phyloP scores from a whole-genome alignment of 768 basidiomycete genomes.

The Collybia mongolica region DNA sequence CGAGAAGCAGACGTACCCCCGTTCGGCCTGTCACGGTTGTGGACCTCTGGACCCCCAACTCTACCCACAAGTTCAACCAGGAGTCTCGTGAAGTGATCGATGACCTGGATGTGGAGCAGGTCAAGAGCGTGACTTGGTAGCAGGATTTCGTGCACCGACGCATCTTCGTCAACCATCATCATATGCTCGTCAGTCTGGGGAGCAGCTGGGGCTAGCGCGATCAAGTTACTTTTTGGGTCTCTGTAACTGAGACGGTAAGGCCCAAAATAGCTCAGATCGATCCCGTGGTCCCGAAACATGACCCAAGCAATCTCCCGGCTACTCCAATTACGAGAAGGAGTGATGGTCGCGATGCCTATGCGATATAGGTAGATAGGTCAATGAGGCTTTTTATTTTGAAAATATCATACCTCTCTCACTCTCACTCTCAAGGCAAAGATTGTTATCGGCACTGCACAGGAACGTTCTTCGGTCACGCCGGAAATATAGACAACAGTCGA shows the following conservation, averaged over 20 bases:
- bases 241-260: conserved; percentile 37
- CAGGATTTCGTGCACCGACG: conserved; percentile 28
- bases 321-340: conserved; percentile 37
- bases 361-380: neutral
- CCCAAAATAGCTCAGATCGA: conserved; percentile 38
- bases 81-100: conserved; percentile 65
- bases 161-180: conserved; percentile 67
- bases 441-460: conserved; percentile 69
- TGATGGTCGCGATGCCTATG: conserved; percentile 35
- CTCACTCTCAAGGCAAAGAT: conserved; percentile 55
- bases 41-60: conserved; percentile 48
- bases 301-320: conserved; percentile 52
- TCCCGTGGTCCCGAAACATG: conserved; percentile 38
- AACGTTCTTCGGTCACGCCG: conserved; percentile 46
- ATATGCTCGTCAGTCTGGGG: conserved; percentile 36
- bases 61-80: conserved; percentile 57
- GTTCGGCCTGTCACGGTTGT: conserved; percentile 20
- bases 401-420: conserved; percentile 25
- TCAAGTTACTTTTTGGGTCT: conserved; percentile 18
- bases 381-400: neutral
- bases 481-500: conserved; percentile 76
- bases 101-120: conserved; percentile 63
- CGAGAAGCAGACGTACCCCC: conserved; percentile 42
- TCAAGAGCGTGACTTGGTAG: conserved; percentile 59
- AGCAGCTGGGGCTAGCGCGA: conserved; percentile 4